Percentiles rank a stretch among this genome's conserved stretches.
These are phyloP conservation scores for Amaranthus palmeri DNA, from an alignment of 148 eudicot species.

Conservation along the genomic window DNA sequence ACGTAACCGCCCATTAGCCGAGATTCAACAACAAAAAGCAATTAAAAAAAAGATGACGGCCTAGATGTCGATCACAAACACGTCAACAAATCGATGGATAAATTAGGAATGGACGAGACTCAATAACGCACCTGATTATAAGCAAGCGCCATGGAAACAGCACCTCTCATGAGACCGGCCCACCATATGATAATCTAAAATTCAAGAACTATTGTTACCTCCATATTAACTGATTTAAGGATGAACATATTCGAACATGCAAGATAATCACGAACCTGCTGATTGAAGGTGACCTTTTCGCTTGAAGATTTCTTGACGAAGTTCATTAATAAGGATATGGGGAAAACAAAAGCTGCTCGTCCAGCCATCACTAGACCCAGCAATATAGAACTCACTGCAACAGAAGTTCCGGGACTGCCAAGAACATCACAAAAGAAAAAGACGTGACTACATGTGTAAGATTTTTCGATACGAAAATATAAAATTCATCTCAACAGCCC, in stretches of 20 bases:
- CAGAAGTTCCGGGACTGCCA: conserved; percentile 72
- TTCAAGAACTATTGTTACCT: background rate
- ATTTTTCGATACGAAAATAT: background rate
- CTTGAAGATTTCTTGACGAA: conserved; percentile 38
- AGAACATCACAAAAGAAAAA: conserved; percentile 13
- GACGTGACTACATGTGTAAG: background rate
- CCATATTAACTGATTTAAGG: background rate
- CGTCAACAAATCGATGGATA: background rate
- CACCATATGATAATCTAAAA: conserved; percentile 86
- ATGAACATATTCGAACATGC: background rate
- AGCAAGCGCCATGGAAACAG: conserved; percentile 96
- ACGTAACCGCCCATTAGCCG: conserved; percentile 3
- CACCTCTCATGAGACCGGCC: conserved; percentile 99
- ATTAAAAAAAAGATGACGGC: background rate
- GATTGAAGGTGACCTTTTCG: conserved; percentile 50
- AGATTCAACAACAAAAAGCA: background rate
- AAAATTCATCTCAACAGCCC: background rate
- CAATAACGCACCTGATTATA: conserved; percentile 68
- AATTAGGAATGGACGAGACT: background rate
- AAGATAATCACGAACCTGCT: conserved; percentile 46
- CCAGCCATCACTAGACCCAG: conserved; percentile 72
- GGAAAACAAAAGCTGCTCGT: conserved; percentile 87
- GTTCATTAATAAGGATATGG: conserved; percentile 68
- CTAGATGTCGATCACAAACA: too few relatives aligned
- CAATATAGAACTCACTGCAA: conserved; percentile 64